phyloP scores from a whole-genome alignment of 2,329 filamentous ascomycete genomes.

The Nemania sp. region DNA sequence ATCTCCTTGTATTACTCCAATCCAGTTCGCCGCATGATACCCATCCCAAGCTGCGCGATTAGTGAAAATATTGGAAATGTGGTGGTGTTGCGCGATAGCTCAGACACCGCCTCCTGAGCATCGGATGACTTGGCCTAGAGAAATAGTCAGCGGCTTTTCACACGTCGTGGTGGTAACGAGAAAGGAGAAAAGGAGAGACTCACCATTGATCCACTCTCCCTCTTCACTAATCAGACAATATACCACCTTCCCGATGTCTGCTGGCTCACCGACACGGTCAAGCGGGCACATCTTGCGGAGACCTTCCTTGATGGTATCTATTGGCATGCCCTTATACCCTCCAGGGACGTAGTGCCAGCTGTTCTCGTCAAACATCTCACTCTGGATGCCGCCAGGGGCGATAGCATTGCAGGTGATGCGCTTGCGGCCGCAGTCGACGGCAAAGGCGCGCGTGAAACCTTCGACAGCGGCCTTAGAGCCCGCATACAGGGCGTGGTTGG shows the following conservation, averaged over 20 bases:
- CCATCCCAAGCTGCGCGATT: constrained; percentile 1
- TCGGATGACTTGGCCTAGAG: constrained; percentile 42
- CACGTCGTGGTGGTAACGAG: background rate
- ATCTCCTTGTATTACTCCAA: constrained; percentile 9
- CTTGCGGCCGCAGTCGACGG: constrained; percentile 70
- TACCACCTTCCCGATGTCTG: constrained; percentile 63
- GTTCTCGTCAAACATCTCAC: constrained; percentile 76
- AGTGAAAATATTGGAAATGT: background rate
- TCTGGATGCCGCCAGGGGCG: constrained; percentile 74
- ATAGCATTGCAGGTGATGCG: constrained; percentile 75
- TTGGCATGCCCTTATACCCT: constrained; percentile 55
- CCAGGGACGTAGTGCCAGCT: constrained; percentile 68
- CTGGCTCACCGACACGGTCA: constrained; percentile 60
- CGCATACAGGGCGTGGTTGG: constrained; percentile 73
- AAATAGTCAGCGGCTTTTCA: constrained; percentile 17
- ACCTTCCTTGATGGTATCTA: constrained; percentile 58
- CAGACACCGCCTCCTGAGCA: constrained; percentile 43
- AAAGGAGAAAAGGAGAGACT: constrained; percentile 33
- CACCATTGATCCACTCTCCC: constrained; percentile 69
- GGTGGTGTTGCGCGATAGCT: background rate
- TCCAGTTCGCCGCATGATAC: background rate
- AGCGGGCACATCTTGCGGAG: constrained; percentile 63
- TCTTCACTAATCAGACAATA: constrained; percentile 60
- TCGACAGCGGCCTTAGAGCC: constrained; percentile 74
- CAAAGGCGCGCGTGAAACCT: constrained; percentile 72